These are phyloP conservation scores for Urostyla sp. DNA, from an alignment of 73 alveolate species.

Conservation along the genomic window DNA sequence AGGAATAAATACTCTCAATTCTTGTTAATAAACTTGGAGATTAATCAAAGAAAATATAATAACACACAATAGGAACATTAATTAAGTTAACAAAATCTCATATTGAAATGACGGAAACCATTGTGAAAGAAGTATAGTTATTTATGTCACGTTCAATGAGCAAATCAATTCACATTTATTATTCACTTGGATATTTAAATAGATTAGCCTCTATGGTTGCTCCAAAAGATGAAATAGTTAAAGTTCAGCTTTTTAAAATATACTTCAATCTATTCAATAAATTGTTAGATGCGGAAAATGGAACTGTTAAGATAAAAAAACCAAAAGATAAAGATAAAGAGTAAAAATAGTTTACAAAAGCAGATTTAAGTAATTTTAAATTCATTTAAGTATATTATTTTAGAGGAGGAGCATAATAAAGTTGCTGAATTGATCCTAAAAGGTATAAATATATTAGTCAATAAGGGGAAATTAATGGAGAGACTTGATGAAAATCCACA, in stretches of 20 bases:
- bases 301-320: too few relatives aligned
- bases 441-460: constrained; percentile 61
- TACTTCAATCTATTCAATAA: constrained; percentile 53
- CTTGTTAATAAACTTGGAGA: constrained; percentile 93
- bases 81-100: constrained; percentile 73
- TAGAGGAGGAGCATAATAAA: constrained; percentile 70
- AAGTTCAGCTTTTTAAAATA: constrained; percentile 19
- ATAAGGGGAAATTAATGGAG: constrained; percentile 1
- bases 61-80: constrained; percentile 72
- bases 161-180: constrained; percentile 64
- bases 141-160: constrained; percentile 64
- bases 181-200: constrained; percentile 71
- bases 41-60: constrained; percentile 70
- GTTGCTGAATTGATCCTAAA: constrained; percentile 77
- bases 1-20: constrained; percentile 78
- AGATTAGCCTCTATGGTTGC: constrained; percentile 60
- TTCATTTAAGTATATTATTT: constrained; percentile 40
- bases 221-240: constrained; percentile 47
- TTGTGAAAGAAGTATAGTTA: constrained; percentile 73
- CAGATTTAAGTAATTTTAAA: too few relatives aligned
- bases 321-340: too few relatives aligned
- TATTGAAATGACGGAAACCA: constrained; percentile 78
- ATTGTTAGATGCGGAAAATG: background rate
- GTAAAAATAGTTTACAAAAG: too few relatives aligned
- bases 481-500: constrained; percentile 58